Evolutionary conservation across 2,329 filamentous ascomycete genomes (phyloP).

Genomic region (Knoxdaviesia proteae): DNA sequence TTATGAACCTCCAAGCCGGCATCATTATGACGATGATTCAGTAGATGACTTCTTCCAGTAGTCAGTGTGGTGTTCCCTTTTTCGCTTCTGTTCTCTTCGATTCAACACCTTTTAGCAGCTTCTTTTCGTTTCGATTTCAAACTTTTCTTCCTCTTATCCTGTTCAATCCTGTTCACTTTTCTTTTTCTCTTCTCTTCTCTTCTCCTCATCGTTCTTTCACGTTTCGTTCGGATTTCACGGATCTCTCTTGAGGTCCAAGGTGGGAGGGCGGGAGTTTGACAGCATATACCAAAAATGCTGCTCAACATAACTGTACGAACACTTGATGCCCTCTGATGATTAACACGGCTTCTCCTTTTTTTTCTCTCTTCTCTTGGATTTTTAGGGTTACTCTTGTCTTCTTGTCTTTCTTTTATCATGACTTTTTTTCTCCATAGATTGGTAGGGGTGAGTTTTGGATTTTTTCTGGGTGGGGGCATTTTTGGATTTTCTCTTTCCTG

Average conservation of each 20-base stretch:
- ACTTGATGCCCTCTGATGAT: not conserved
- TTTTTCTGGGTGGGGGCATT: too few relatives aligned
- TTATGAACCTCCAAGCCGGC: constrained; percentile 50
- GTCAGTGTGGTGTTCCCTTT: not conserved
- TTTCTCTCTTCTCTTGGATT: not conserved
- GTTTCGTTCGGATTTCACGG: too few relatives aligned
- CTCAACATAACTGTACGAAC: not conserved
- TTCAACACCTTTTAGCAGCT: not conserved
- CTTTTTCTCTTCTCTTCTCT: not conserved
- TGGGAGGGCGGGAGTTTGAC: too few relatives aligned
- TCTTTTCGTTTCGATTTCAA: too few relatives aligned
- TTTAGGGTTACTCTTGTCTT: not conserved
- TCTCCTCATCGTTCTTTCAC: too few relatives aligned
- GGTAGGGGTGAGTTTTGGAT: not conserved
- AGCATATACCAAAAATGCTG: too few relatives aligned
- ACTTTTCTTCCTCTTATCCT: not conserved
- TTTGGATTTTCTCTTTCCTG: not conserved
- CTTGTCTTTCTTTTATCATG: not conserved
- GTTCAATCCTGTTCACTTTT: not conserved
- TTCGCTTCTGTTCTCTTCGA: not conserved
- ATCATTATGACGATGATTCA: not conserved
- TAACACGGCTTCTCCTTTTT: not conserved
- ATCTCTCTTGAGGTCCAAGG: too few relatives aligned
- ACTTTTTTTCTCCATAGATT: not conserved
- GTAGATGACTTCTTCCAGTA: not conserved